Percentiles rank a stretch among this genome's conserved stretches.
phyloP scores from a whole-genome alignment of 1,284 basidiomycete genomes.

The Pseudozyma sp. region DNA sequence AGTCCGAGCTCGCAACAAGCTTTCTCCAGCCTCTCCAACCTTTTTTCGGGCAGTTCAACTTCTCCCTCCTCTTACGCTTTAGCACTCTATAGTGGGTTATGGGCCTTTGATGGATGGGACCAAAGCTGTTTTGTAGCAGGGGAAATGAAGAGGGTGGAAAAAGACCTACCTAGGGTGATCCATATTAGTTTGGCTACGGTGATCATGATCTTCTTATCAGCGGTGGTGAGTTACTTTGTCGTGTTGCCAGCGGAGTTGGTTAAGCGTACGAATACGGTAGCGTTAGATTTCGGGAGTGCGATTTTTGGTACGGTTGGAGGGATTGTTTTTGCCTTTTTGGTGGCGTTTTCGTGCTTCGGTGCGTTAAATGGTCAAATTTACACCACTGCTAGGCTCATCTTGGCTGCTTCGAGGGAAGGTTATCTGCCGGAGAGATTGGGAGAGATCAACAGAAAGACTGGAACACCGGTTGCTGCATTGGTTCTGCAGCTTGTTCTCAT shows the following conservation, averaged over 20 bases:
- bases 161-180: constrained; percentile 88
- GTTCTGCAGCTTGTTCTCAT: constrained; percentile 72
- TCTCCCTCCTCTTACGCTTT: constrained; percentile 88
- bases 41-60: constrained; percentile 81
- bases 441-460: constrained; percentile 28
- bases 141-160: constrained; percentile 87
- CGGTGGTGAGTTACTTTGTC: constrained; percentile 91
- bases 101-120: constrained; percentile 96
- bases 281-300: constrained; percentile 86
- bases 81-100: constrained; percentile 92
- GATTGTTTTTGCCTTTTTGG: constrained; percentile 85
- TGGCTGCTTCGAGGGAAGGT: constrained; percentile 86
- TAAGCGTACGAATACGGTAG: constrained; percentile 81
- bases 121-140: constrained; percentile 83
- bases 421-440: constrained; percentile 74
- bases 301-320: constrained; percentile 88
- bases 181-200: constrained; percentile 87
- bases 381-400: constrained; percentile 79
- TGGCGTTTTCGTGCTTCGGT: constrained; percentile 83
- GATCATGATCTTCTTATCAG: constrained; percentile 81
- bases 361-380: constrained; percentile 61
- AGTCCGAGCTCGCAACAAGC: constrained; percentile 44
- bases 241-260: constrained; percentile 81
- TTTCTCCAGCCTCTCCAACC: constrained; percentile 46
- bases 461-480: constrained; percentile 55